Base-by-base conservation (phyloP, 2,329 filamentous ascomycete genomes). In the Fusarium xyrophilum region DNA sequence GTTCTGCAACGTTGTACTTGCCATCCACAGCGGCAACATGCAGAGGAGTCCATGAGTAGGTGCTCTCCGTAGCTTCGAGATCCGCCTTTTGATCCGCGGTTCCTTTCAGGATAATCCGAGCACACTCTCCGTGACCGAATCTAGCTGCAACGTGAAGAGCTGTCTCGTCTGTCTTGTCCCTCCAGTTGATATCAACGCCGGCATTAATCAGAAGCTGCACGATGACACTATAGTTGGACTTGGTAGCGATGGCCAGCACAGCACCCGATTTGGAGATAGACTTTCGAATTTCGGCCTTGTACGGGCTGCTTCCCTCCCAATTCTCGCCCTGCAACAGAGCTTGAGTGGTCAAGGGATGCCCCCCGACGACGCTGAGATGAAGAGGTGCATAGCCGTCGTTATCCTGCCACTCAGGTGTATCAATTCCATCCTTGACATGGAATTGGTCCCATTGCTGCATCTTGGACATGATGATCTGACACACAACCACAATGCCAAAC, bases 21-120 rank as follows among this genome's bases (percentile, higher is more conserved):
- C 95, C 95, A 74, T 99, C 94, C 5, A 98, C 95, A 56, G 91
- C 92, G 13, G 95, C 93, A 68, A 97, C 91, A 75, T 97, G 96
- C 15, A 99, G 83, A n/a, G 96, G 93, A 2, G 96, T 97, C 95
- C 96, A 99, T 6, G 91, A 89, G 75, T 96, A 98, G 0, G 91
- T 91, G 56, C 91, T 91, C 76, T 99, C 96, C 0, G 86, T 81
- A 36, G 96, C 81, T 72, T 97, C 91, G 1, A 93, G 82, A 65
- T 97, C 82, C 1, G 90, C 89, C 74, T 90, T 93, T 71, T 96
- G 92, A 43, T 86, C 83, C 9, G 84, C 80, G 1, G 87, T 90
- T 5, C 92, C 92, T 19, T 89, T 84, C 5, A 98, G 78, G 25
- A 99, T 82, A 25, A 93, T 88, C 61, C 85, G 87, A 17, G 92